These are phyloP conservation scores for Curvularia eragrostidis DNA, from an alignment of 2,329 filamentous ascomycete genomes.

Conservation along the genomic window DNA sequence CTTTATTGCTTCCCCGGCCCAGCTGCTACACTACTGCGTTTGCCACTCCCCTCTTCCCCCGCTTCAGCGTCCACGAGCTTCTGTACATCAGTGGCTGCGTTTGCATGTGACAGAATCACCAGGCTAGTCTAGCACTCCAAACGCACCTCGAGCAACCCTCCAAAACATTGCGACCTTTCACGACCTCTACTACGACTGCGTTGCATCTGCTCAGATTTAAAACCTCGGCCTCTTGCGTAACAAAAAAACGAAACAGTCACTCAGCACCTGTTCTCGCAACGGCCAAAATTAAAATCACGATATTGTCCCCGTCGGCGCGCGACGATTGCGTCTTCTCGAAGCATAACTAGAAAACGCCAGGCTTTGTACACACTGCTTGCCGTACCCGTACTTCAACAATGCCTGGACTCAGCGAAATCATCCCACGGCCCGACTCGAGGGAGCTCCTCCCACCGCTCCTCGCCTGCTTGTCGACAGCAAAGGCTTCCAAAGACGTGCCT, in stretches of 20 bases:
- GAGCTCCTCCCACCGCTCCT: slow-evolving; percentile 67
- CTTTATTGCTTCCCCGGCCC: background rate
- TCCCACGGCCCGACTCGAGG: slow-evolving; percentile 62
- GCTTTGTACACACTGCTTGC: background rate
- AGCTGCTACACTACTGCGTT: background rate
- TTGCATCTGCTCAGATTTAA: background rate
- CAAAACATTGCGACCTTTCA: slow-evolving; percentile 5
- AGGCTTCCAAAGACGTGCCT: slow-evolving; percentile 64
- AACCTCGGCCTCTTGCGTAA: background rate
- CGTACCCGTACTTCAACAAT: slow-evolving; percentile 27
- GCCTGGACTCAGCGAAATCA: slow-evolving; percentile 59
- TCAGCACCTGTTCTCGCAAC: background rate
- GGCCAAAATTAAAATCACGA: background rate
- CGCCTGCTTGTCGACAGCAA: slow-evolving; percentile 68
- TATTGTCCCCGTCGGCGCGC: background rate
- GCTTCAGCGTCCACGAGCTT: slow-evolving; percentile 13
- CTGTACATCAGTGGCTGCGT: slow-evolving; percentile 26
- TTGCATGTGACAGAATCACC: slow-evolving; percentile 43
- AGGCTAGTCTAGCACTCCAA: slow-evolving; percentile 14
- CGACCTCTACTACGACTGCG: background rate
- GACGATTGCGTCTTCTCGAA: background rate
- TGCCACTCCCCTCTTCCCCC: slow-evolving; percentile 10
- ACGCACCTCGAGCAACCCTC: slow-evolving; percentile 4
- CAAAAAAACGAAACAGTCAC: slow-evolving; percentile 6
- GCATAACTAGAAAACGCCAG: background rate